A percentile compares a stretch with the other conserved stretches of the same genome.
These are phyloP conservation scores for Magnolia officinalis DNA, from an alignment of 164 flowering plant genomes.

Conservation along the genomic window DNA sequence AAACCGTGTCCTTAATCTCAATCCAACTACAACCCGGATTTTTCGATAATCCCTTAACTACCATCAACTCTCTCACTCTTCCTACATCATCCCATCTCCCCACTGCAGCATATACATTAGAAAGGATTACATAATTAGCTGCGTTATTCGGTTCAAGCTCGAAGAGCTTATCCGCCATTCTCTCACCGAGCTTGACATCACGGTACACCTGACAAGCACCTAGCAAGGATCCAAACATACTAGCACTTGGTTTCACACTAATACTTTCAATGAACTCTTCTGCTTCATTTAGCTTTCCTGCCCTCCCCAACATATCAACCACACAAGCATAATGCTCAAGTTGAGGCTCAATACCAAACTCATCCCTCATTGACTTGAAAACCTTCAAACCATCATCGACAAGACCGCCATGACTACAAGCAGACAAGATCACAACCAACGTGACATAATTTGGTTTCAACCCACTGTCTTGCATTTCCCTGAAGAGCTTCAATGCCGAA, in stretches of 20 bases:
- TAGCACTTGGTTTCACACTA: background rate
- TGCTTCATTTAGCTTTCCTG: slow-evolving; percentile 9
- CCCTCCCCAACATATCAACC: slow-evolving; percentile 13
- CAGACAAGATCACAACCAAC: slow-evolving; percentile 5
- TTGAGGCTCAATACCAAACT: slow-evolving; percentile 3
- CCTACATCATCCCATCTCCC: slow-evolving; percentile 11
- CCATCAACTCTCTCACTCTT: slow-evolving; percentile 4
- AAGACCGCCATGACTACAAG: slow-evolving; percentile 13
- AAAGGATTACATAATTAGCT: slow-evolving; percentile 9
- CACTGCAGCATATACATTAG: slow-evolving; percentile 10
- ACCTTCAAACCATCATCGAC: slow-evolving; percentile 7
- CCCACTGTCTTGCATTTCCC: slow-evolving; percentile 1
- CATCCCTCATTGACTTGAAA: slow-evolving; percentile 5
- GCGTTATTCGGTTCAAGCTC: slow-evolving; percentile 11
- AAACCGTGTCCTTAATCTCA: slow-evolving; percentile 5
- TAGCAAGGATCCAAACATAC: slow-evolving; percentile 7
- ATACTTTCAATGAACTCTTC: slow-evolving; percentile 3
- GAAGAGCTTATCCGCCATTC: background rate
- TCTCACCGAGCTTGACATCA: slow-evolving; percentile 3
- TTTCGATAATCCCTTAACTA: background rate
- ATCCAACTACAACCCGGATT: slow-evolving; percentile 12
- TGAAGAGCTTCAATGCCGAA: slow-evolving; percentile 5
- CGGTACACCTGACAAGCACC: slow-evolving; percentile 9
- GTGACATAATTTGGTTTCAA: slow-evolving; percentile 7
- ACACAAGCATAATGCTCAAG: slow-evolving; percentile 13